phyloP scores from a whole-genome alignment of 2,329 filamentous ascomycete genomes.

The Talaromyces sp. region DNA sequence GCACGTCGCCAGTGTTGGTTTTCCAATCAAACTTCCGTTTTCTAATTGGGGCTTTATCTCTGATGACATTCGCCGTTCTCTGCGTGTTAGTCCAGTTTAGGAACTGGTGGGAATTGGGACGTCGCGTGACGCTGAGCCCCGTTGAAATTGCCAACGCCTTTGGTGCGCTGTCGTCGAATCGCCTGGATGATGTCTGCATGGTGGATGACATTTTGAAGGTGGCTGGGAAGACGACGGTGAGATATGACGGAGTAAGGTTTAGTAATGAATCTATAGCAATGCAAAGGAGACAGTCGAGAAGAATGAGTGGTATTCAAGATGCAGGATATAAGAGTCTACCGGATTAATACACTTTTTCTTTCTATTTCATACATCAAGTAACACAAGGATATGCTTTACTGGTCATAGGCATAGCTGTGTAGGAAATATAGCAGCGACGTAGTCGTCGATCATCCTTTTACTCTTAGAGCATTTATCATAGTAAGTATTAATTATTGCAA shows the following conservation, averaged over 20 bases:
- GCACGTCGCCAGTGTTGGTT: background rate
- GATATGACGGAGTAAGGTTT: background rate
- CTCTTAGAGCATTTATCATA: too few relatives aligned
- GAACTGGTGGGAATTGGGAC: constrained; percentile 20
- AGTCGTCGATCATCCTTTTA: too few relatives aligned
- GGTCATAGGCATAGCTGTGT: too few relatives aligned
- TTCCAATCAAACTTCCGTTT: constrained; percentile 1
- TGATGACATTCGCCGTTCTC: constrained; percentile 6
- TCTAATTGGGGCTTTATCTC: background rate
- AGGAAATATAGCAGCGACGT: too few relatives aligned
- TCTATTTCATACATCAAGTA: too few relatives aligned
- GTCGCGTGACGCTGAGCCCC: constrained; percentile 18
- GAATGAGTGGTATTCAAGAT: too few relatives aligned
- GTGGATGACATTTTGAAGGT: background rate
- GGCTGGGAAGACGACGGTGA: background rate
- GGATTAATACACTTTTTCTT: too few relatives aligned
- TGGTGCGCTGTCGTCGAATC: constrained; percentile 7
- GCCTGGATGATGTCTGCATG: background rate
- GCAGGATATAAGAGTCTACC: too few relatives aligned
- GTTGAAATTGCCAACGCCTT: constrained; percentile 22
- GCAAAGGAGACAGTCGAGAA: too few relatives aligned
- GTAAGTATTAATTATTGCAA: too few relatives aligned
- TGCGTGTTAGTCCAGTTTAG: constrained; percentile 11
- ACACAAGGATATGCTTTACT: too few relatives aligned
- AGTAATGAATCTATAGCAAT: background rate